phyloP scores from a whole-genome alignment of 441 rosid species.

The Dalechampia spathulata region DNA sequence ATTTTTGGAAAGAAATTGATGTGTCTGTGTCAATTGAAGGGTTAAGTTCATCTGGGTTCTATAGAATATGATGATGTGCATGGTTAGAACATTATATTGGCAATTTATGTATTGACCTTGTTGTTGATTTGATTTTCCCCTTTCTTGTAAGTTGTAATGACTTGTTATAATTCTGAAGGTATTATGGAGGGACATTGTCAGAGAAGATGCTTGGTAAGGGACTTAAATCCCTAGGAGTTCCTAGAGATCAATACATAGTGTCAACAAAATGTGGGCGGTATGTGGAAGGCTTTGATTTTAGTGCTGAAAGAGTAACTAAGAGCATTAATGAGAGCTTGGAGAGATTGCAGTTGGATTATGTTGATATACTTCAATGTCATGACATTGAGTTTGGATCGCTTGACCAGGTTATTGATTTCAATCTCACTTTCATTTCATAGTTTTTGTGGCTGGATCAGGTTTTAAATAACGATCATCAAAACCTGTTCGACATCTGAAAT shows the following conservation, averaged over 20 bases:
- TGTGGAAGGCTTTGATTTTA: conserved; percentile 75
- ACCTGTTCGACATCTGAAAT: too few species aligned
- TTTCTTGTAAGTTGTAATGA: too few species aligned
- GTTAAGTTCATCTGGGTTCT: too few species aligned
- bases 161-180: conserved; percentile 31
- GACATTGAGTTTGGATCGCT: conserved; percentile 62
- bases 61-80: too few species aligned
- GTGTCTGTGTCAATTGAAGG: too few species aligned
- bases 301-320: conserved; percentile 75
- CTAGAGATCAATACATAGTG: conserved; percentile 67
- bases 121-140: neutral
- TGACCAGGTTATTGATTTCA: conserved; percentile 34
- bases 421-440: neutral
- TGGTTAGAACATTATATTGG: too few species aligned
- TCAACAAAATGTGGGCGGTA: conserved; percentile 91
- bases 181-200: conserved; percentile 77
- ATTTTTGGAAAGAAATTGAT: too few species aligned
- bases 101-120: neutral
- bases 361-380: conserved; percentile 88
- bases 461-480: too few species aligned
- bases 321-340: conserved; percentile 86
- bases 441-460: too few species aligned
- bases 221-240: conserved; percentile 67
- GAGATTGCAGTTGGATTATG: conserved; percentile 78
- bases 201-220: conserved; percentile 91